Percentiles rank a stretch among this genome's conserved stretches.
Conservation (phyloP, 192 early-diverging fungal species). For the Coemansia sp. region DNA sequence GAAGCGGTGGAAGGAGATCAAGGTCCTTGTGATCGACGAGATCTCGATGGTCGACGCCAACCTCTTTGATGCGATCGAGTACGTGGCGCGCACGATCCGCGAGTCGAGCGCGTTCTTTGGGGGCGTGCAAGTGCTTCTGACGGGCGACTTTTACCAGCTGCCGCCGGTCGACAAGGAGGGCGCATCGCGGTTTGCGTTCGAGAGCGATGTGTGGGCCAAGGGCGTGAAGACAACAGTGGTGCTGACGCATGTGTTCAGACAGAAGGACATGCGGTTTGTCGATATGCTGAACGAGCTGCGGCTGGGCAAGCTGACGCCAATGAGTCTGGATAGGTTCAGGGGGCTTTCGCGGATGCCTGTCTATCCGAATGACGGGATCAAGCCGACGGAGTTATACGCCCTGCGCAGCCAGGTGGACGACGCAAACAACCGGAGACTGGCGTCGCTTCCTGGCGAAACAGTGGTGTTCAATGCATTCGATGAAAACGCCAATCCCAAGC, state of each 20-base stretch:
- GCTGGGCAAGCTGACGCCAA: constrained; percentile 62
- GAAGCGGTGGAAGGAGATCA: constrained; percentile 61
- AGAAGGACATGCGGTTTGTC: constrained; percentile 78
- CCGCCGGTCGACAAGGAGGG: constrained; percentile 64
- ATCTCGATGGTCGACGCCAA: constrained; percentile 74
- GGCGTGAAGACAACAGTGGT: constrained; percentile 60
- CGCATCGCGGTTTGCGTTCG: constrained; percentile 63
- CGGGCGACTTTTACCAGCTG: constrained; percentile 82
- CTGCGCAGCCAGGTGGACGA: constrained; percentile 73
- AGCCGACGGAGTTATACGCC: constrained; percentile 73
- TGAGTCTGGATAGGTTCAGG: constrained; percentile 57
- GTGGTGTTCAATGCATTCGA: constrained; percentile 58
- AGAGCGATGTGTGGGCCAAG: constrained; percentile 58
- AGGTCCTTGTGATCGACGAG: constrained; percentile 78
- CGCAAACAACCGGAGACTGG: constrained; percentile 63
- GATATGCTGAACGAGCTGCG: constrained; percentile 86
- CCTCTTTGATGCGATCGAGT: constrained; percentile 73
- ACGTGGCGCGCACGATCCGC: constrained; percentile 59
- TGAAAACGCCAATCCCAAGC: background rate
- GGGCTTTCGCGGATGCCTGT: constrained; percentile 53
- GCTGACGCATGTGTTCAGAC: constrained; percentile 80
- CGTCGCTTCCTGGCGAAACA: constrained; percentile 54
- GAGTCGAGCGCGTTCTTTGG: constrained; percentile 62
- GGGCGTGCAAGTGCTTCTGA: constrained; percentile 72
- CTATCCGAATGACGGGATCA: constrained; percentile 62